Percentiles rank a stretch among this genome's conserved stretches.
Evolutionary conservation across 495 filamentous ascomycete genomes (phyloP).

Genomic region (Hypoxylon crocopeplum): DNA sequence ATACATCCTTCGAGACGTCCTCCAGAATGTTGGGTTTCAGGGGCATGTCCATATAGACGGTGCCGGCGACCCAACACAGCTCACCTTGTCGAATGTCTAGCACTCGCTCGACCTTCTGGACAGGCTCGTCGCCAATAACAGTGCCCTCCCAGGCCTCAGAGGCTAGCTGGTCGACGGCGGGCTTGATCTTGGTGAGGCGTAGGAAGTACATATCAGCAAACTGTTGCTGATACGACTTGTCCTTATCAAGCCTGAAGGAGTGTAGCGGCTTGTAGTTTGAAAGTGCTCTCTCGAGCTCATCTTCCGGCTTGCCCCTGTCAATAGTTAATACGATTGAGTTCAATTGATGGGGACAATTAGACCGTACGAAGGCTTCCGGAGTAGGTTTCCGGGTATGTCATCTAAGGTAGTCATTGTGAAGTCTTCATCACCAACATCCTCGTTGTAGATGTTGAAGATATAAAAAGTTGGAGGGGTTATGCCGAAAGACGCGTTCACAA

Average conservation of each 20-base stretch:
- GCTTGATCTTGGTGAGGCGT: slow-evolving; percentile 86
- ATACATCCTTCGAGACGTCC: slow-evolving; percentile 89
- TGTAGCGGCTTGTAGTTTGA: slow-evolving; percentile 59
- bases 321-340: slow-evolving; percentile 20
- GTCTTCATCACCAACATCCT: slow-evolving; percentile 3
- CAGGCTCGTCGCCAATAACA: slow-evolving; percentile 79
- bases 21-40: slow-evolving; percentile 97
- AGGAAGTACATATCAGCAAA: slow-evolving; percentile 98
- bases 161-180: slow-evolving; percentile 77
- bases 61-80: slow-evolving; percentile 93
- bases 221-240: slow-evolving; percentile 89
- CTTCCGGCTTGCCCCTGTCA: slow-evolving; percentile 47
- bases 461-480: background rate
- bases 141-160: slow-evolving; percentile 77
- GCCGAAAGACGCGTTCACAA: slow-evolving; percentile 37
- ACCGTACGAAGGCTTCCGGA: slow-evolving; percentile 50
- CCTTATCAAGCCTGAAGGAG: slow-evolving; percentile 73
- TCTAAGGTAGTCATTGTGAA: slow-evolving; percentile 36
- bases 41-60: slow-evolving; percentile 96
- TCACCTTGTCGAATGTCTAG: slow-evolving; percentile 95
- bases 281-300: slow-evolving; percentile 49
- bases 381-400: slow-evolving; percentile 43
- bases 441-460: background rate
- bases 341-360: background rate
- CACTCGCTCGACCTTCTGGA: slow-evolving; percentile 79